These are phyloP conservation scores for Epicoccum nigrum DNA, from an alignment of 2,329 filamentous ascomycete genomes.

Conservation along the genomic window DNA sequence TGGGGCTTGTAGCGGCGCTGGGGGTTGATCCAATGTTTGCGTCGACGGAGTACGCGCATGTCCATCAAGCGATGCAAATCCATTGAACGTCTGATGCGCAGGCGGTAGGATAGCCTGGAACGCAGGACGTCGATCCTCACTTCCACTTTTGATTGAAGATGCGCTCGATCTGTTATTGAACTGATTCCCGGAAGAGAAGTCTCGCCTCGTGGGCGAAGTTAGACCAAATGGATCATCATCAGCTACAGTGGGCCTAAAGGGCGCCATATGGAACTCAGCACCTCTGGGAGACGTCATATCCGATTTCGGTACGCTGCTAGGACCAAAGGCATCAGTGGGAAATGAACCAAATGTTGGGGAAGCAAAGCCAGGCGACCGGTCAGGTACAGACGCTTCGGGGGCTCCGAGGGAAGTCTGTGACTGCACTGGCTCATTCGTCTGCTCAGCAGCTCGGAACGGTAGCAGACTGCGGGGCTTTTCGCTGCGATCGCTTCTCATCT, in stretches of 20 bases:
- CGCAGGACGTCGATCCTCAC: slow-evolving; percentile 40
- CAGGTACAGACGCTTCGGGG: background rate
- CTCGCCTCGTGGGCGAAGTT: slow-evolving; percentile 50
- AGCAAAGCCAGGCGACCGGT: background rate
- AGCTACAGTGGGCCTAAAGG: slow-evolving; percentile 38
- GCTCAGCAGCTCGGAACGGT: slow-evolving; percentile 10
- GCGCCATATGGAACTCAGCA: slow-evolving; percentile 48
- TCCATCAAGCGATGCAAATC: slow-evolving; percentile 45
- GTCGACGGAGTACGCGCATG: slow-evolving; percentile 38
- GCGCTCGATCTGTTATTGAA: slow-evolving; percentile 33
- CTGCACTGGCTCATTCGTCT: background rate
- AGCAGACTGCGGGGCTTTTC: slow-evolving; percentile 8
- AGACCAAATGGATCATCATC: slow-evolving; percentile 48
- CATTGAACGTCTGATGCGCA: slow-evolving; percentile 41
- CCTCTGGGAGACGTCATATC: slow-evolving; percentile 45
- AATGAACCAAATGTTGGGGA: slow-evolving; percentile 52
- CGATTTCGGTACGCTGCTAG: slow-evolving; percentile 36
- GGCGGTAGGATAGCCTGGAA: slow-evolving; percentile 47
- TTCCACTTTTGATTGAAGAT: slow-evolving; percentile 23
- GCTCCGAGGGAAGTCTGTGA: background rate
- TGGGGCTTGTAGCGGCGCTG: too few species aligned
- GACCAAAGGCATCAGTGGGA: slow-evolving; percentile 39
- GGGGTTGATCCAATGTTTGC: slow-evolving; percentile 16
- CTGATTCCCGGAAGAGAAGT: slow-evolving; percentile 43
- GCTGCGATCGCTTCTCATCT: slow-evolving; percentile 5